A percentile compares a stretch with the other conserved stretches of the same genome.
Evolutionary conservation across 1,139 yeast species (phyloP).

Genomic region (Suhomyces anneliseae): DNA sequence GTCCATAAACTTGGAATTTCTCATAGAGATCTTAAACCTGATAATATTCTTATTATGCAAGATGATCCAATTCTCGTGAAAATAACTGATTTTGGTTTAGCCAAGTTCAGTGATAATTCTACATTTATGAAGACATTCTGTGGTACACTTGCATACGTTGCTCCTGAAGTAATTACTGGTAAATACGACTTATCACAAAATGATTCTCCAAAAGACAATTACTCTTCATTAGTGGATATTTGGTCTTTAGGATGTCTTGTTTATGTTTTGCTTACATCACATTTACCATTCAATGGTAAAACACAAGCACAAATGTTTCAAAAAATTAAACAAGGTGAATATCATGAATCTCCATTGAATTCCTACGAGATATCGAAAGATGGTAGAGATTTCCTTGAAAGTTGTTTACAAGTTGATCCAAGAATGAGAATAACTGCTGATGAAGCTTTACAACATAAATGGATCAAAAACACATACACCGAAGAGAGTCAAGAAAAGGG

Average conservation of each 20-base stretch:
- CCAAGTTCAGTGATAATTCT: constrained; percentile 75
- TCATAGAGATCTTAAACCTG: constrained; percentile 92
- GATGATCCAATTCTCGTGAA: constrained; percentile 89
- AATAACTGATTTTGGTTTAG: constrained; percentile 90
- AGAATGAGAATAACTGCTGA: constrained; percentile 65
- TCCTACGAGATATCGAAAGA: constrained; percentile 62
- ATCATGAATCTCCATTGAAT: constrained; percentile 74
- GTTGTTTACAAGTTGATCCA: constrained; percentile 76
- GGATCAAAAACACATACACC: constrained; percentile 43
- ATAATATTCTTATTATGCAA: constrained; percentile 84
- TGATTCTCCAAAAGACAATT: constrained; percentile 37
- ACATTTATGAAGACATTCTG: constrained; percentile 85
- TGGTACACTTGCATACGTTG: constrained; percentile 87
- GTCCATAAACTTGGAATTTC: constrained; percentile 89
- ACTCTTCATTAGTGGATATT: constrained; percentile 87
- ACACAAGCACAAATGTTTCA: constrained; percentile 84
- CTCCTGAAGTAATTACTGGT: constrained; percentile 90
- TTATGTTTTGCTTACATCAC: constrained; percentile 87
- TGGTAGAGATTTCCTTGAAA: constrained; percentile 68
- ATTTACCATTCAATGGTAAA: constrained; percentile 88
- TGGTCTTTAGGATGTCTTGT: constrained; percentile 91
- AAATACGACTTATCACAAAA: constrained; percentile 47
- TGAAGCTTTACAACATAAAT: constrained; percentile 70
- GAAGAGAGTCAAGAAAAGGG: constrained; percentile 40
- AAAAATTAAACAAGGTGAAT: constrained; percentile 74